Evolutionary conservation across 257 asterid species (phyloP), one percentile per base, ranked within the genome.

Genomic region (Orobanche coerulescens): DNA sequence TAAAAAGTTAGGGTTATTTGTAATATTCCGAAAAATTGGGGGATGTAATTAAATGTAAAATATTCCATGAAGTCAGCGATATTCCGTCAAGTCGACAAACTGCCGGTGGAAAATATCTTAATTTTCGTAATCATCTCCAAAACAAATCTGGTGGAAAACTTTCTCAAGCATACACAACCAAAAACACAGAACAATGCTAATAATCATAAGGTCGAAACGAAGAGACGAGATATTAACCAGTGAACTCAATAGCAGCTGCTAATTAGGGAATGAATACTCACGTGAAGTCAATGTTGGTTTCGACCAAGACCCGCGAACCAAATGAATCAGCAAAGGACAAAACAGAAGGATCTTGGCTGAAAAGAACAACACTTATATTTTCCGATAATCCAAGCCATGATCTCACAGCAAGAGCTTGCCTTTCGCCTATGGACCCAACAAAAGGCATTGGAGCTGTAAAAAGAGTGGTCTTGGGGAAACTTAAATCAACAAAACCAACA

Each of bases 311-410:
- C 76, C 97, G 74, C 7, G 86, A 71, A 66, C 81, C 83, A 60
- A 81, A 71, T 13, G 83, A 72, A 67, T 20, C 72, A 7, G 91
- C 91, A 70, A 86, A 82, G 66, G 87, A 71, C 78, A 71, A 68
- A 72, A 78, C 95, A 36, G 96, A 83, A 42, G 88, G 78, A 49
- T 92, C 84, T 62, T 74, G 86, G 75, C 95, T 81, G 78, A 88
- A 88, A 61, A 92, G 91, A 65, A 89, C 82, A 58, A 89, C 90
- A 58, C 55, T 67, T 33, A 92, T 53, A 64, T 80, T 65, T 39
- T 82, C 64, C 1, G 95, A 79, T 26, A 86, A 78, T 47, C 85
- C 82, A 61, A 92, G 97, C 97, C 97, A 92, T 71, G 98, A 89
- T 74, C 79, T 84, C 34, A 92, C 73, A 61, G 97, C 98, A 71